Evolutionary conservation across 306 rosid genomes (phyloP), one percentile per base, ranked within the genome.

Genomic region (Calophaca sinica): DNA sequence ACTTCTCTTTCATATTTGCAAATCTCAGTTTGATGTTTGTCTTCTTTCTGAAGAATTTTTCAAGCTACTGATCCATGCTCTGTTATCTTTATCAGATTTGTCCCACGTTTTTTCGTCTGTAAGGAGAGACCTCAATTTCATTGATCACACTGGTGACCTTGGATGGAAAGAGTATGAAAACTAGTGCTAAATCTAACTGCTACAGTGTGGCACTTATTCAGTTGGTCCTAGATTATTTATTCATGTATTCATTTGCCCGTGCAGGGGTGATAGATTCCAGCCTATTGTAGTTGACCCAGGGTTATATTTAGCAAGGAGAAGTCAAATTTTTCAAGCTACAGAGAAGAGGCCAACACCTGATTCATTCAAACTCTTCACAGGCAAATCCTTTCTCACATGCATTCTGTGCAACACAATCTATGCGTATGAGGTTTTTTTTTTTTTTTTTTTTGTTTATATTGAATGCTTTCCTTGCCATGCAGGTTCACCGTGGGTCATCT

Each of bases 401-500:
- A 60, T 9, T 29, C 10, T 72, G 28, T 66, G 73, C 64, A 52
- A 55, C 46, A 45, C 36, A 48, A 70, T 49, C 13, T 28, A 60
- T 81, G 63, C 58, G 42, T 33, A 0, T 26, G 10, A 52, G 5
- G 8, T 7, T 31, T 39, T 42, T 59, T 28, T 2, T 12, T 59
- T 28, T 2, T 12, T 14, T 36, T 41, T 2, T 33, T 31, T 9
- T 59, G 6, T 13, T 33, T 54, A 61, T 50, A 11, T 53, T 68
- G 70, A 84, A 58, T 76, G 73, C 45, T 80, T 64, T 50, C 76
- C 62, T 81, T 83, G 45, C 70, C 74, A 20, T 87, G 80, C 93
- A 94, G 98, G 98, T 80, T 94, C 98, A 14, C 97, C 96, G 2
- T 94, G 98, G 98, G 91, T 92, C 36, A 77, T 85, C 70, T 84